Evolutionary conservation across 768 basidiomycete species (phyloP).

Genomic region (Rhodotorula diobovata): DNA sequence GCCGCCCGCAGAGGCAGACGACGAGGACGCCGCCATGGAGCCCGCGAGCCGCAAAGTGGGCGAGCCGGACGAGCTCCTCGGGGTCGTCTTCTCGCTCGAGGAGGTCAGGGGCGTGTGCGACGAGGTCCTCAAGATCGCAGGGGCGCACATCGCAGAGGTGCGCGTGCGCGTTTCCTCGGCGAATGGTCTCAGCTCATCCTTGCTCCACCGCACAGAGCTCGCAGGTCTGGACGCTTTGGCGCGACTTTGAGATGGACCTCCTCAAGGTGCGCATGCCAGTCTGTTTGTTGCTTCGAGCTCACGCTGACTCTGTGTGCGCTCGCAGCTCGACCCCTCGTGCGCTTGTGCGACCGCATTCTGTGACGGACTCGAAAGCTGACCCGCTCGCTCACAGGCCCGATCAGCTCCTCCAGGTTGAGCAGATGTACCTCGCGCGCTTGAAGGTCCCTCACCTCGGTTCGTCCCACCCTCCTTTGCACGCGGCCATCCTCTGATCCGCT

Average conservation of each 20-base stretch:
- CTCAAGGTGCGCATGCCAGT: conserved; percentile 54
- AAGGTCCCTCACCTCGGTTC: conserved; percentile 64
- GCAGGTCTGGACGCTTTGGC: conserved; percentile 64
- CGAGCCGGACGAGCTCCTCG: conserved; percentile 53
- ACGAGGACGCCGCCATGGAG: conserved; percentile 45
- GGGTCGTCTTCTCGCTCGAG: conserved; percentile 57
- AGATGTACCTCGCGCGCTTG: conserved; percentile 63
- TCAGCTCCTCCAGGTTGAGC: conserved; percentile 57
- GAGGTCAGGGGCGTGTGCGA: conserved; percentile 61
- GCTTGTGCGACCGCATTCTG: not conserved
- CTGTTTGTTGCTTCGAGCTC: not conserved
- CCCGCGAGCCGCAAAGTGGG: conserved; percentile 48
- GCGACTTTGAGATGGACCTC: conserved; percentile 68
- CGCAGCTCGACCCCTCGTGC: conserved; percentile 24
- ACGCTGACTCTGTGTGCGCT: not conserved
- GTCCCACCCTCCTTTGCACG: not conserved
- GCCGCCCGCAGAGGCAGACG: not conserved
- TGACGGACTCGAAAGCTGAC: not conserved
- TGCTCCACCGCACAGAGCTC: conserved; percentile 69
- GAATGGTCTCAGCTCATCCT: not conserved
- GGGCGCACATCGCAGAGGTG: conserved; percentile 64
- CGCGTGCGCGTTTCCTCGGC: conserved; percentile 6
- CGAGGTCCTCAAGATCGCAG: conserved; percentile 58
- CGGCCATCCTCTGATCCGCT: not conserved
- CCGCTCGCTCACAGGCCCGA: conserved; percentile 47